Percentiles rank a stretch among this genome's conserved stretches.
phyloP scores from a whole-genome alignment of 2,329 filamentous ascomycete genomes.

The Cladophialophora immunda region DNA sequence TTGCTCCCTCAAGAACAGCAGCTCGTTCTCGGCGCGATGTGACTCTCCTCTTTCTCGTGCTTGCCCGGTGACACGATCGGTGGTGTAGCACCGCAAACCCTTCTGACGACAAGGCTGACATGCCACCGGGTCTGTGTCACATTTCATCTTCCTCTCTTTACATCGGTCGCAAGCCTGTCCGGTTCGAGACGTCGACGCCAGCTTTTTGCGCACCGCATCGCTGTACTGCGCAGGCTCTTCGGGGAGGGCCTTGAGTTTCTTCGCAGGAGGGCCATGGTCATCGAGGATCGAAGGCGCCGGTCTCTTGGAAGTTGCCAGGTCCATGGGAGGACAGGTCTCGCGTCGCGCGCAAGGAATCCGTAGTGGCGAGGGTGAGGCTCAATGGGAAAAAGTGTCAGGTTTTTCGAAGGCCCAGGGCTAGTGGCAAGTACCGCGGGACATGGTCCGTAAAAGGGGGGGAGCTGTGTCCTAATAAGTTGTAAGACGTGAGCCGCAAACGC shows the following conservation, averaged over 20 bases:
- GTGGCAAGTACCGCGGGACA: constrained; percentile 31
- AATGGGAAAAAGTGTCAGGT: constrained; percentile 10
- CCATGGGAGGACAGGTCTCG: constrained; percentile 27
- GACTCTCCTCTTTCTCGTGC: constrained; percentile 81
- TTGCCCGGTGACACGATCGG: constrained; percentile 84
- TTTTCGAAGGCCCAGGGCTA: constrained; percentile 5
- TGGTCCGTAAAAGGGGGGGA: neutral
- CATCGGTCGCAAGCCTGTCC: constrained; percentile 90
- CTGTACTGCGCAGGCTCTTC: constrained; percentile 51
- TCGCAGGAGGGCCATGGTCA: constrained; percentile 35
- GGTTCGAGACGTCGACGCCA: constrained; percentile 66
- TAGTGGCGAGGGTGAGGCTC: neutral
- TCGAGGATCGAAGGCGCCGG: constrained; percentile 23
- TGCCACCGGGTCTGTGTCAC: constrained; percentile 80
- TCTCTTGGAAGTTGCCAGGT: constrained; percentile 32
- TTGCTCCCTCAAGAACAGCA: constrained; percentile 70
- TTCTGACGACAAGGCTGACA: constrained; percentile 83
- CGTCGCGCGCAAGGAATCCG: neutral
- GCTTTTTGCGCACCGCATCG: constrained; percentile 59
- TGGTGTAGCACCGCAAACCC: constrained; percentile 80
- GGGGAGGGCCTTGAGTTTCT: constrained; percentile 37
- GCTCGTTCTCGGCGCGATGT: constrained; percentile 77
- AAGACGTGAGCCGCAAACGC: neutral
- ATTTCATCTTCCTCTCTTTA: constrained; percentile 89
- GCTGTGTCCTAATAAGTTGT: neutral